Evolutionary conservation across 768 basidiomycete genomes (phyloP), one percentile per base, ranked within the genome.

Genomic region (Hirschioporus abietinus): DNA sequence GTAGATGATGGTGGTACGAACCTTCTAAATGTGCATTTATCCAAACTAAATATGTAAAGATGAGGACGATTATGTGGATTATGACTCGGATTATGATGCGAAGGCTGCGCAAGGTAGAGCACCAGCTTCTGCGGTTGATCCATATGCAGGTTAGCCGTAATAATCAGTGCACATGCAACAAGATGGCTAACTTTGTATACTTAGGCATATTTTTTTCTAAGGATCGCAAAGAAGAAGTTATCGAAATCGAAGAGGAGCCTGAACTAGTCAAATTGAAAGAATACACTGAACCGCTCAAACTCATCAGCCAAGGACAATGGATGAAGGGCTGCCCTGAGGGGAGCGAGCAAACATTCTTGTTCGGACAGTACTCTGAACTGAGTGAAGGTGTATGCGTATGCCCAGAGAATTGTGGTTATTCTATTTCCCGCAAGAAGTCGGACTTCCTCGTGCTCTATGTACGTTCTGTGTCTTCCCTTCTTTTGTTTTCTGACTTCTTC

Each of bases 301-400:
- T 95, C 57, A 87, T 96, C 85, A 88, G 88, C 24, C 91, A 93
- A 76, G 93, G 92, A 27, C 89, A 95, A 73, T 97, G 94, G 94
- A 97, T 97, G 95, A 93, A 92, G 74, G 95, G 95, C 23, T 97
- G 95, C 76, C 95, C 95, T 0, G 95, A 96, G 75, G 93, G 92
- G 64, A 88, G 89, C 72, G 95, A 97, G 75, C 95, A 97, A 73
- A 87, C 86, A 67, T 91, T 91, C 78, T 80, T 97, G 64, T 97
- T 97, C 78, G 84, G 88, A 69, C 83, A 95, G 34, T 96, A 95
- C 75, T 84, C 88, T 61, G 84, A 90, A 69, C 81, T 96, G 64
- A 84, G 82, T 70, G 83, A 84, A 64, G 87, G 86, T 1, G 74
- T 79, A 66, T 88, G 89, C 71, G 74, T 77, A 5, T 97, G 95